Evolutionary conservation across 2,329 filamentous ascomycete genomes (phyloP).

Genomic region (Xylaria arbuscula): DNA sequence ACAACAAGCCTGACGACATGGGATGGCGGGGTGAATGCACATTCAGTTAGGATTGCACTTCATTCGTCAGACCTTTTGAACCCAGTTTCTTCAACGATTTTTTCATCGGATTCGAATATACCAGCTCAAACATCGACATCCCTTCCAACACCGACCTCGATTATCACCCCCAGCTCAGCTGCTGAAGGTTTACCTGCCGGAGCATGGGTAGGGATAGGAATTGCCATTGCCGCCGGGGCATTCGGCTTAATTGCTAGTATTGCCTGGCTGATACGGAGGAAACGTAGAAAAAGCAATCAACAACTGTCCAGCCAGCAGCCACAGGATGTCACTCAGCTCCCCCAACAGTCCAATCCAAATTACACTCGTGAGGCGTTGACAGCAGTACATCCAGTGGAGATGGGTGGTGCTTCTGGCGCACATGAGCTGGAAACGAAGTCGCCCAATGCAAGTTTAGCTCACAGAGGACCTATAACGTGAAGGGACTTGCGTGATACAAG

Average conservation of each 20-base stretch:
- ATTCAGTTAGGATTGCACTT: slow-evolving; percentile 20
- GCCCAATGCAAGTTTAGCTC: no score
- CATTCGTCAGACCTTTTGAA: slow-evolving; percentile 14
- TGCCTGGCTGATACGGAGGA: slow-evolving; percentile 1
- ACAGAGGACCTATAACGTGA: background rate
- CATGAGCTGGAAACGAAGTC: no score
- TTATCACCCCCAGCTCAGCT: background rate
- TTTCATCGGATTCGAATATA: no score
- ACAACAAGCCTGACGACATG: no score
- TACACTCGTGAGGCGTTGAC: no score
- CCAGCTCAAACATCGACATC: no score
- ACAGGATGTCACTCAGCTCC: no score
- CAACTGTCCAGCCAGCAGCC: background rate
- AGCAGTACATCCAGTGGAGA: no score
- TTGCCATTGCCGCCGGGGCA: background rate
- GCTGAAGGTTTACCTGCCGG: background rate
- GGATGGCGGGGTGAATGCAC: background rate
- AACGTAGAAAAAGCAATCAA: background rate
- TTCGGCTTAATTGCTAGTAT: background rate
- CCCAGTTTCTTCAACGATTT: background rate
- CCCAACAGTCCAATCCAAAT: no score
- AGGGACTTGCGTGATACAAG: background rate
- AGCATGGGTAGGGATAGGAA: slow-evolving; percentile 14
- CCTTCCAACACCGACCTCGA: background rate
- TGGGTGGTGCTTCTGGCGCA: no score